Evolutionary conservation across 2,329 filamentous ascomycete genomes (phyloP).

Genomic region (Hypoxylon rubiginosum): DNA sequence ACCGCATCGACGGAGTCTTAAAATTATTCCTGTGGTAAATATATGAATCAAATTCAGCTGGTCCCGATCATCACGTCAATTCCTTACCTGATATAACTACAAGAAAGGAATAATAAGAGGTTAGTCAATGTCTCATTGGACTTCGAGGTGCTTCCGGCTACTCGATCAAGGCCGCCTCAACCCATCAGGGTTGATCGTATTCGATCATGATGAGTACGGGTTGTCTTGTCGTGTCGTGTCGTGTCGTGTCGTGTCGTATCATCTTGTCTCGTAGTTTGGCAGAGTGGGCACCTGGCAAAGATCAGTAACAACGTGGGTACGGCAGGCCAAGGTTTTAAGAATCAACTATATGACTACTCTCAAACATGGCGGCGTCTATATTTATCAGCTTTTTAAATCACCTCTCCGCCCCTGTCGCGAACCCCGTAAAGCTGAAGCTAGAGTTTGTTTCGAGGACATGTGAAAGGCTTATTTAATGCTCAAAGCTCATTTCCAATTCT

Average conservation of each 20-base stretch:
- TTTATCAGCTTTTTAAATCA: slow-evolving; percentile 24
- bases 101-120: not conserved
- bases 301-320: slow-evolving; percentile 23
- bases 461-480: slow-evolving; percentile 29
- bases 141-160: not conserved
- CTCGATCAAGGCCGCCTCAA: slow-evolving; percentile 1
- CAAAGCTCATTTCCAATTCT: slow-evolving; percentile 42
- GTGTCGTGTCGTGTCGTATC: too few relatives aligned
- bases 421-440: slow-evolving; percentile 26
- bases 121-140: not conserved
- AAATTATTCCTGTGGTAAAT: slow-evolving; percentile 17
- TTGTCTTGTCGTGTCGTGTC: slow-evolving; percentile 1
- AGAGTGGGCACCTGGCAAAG: slow-evolving; percentile 9
- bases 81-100: not conserved
- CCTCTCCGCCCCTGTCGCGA: slow-evolving; percentile 6
- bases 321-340: slow-evolving; percentile 31
- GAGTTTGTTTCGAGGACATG: slow-evolving; percentile 17
- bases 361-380: slow-evolving; percentile 22
- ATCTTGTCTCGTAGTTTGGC: slow-evolving; percentile 10
- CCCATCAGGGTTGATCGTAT: not conserved
- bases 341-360: slow-evolving; percentile 2
- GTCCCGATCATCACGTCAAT: slow-evolving; percentile 14
- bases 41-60: slow-evolving; percentile 19
- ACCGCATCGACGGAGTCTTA: slow-evolving; percentile 27
- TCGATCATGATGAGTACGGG: not conserved